Evolutionary conservation across 2,329 filamentous ascomycete species (phyloP), one percentile per base, ranked within the genome.

Genomic region (Bipolaris victoriae): DNA sequence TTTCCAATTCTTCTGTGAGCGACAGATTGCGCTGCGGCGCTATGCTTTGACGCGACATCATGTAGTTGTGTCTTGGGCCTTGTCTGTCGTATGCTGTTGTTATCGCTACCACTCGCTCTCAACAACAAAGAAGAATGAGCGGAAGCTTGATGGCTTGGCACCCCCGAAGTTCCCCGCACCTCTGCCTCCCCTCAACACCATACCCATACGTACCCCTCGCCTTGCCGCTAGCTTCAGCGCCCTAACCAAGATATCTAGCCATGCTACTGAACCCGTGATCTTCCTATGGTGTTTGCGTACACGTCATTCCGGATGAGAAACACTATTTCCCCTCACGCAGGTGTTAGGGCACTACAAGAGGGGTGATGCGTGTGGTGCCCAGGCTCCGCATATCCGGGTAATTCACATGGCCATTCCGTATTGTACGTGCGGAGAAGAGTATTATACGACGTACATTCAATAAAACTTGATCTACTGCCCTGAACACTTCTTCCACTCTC

Each of bases 1-100:
- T 93, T 79, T 99, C 95, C 51, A 99, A 83, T 82, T 99, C 95
- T 75, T 99, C 95, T 0, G 94, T 97, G 58, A 97, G 83, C 5
- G 91, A 91, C 58, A 98, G 81, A 29, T 82, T 83, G 53, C 85
- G 82, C 72, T 82, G 79, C 7, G 81, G 74, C 15, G 79, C 76
- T 20, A 77, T 71, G 26, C 76, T 79, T 53, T 76, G 78, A 45
- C 83, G 82, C 49, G 83, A 83, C 84, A 86, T 85, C 24, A 47
- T 66, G 58, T 31, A 31, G 29, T 35, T 70, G 22, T 33, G 24
- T 31, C 24, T 11, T 47, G 43, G 37, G 1, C 36, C 3, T 18
- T 24, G 52, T 22, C 9, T 15, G 20, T 46, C 29, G 18, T 37
- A 7, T 39, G 35, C 51, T 45, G 40, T 55, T 56, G 58, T 61